Conservation (phyloP, 805 yeast species). For the Sugiyamaella lignohabitans region DNA sequence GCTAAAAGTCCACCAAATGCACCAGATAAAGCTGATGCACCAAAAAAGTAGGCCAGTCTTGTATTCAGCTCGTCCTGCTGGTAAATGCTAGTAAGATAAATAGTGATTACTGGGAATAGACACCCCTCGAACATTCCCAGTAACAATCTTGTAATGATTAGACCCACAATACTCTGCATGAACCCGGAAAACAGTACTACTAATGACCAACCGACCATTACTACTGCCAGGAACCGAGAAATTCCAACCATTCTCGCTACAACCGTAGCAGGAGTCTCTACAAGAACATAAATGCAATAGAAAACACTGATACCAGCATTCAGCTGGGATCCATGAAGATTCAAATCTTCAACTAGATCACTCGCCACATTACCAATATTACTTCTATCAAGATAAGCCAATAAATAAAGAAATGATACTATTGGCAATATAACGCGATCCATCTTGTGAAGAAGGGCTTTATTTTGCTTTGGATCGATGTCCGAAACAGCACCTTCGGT, state of each 20-base stretch:
- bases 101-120: conserved; percentile 38
- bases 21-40: conserved; percentile 38
- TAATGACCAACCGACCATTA: conserved; percentile 19
- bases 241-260: conserved; percentile 40
- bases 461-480: neutral
- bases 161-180: conserved; percentile 45
- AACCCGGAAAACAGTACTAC: conserved; percentile 12
- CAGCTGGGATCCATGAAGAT: conserved; percentile 51
- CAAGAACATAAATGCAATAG: conserved; percentile 60
- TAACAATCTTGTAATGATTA: conserved; percentile 55
- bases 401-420: conserved; percentile 41
- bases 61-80: conserved; percentile 34
- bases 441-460: conserved; percentile 26
- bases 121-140: conserved; percentile 59
- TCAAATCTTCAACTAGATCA: conserved; percentile 36
- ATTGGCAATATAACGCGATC: conserved; percentile 42
- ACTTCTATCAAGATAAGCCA: conserved; percentile 46
- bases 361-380: conserved; percentile 50
- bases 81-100: conserved; percentile 36
- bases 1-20: conserved; percentile 46
- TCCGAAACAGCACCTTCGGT: too few species aligned
- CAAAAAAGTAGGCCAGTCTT: conserved; percentile 34
- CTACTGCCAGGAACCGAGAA: conserved; percentile 39
- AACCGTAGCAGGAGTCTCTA: conserved; percentile 41
- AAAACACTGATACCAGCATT: conserved; percentile 61